phyloP scores from a whole-genome alignment of 257 asterid species.

The Nicotiana benthamiana region DNA sequence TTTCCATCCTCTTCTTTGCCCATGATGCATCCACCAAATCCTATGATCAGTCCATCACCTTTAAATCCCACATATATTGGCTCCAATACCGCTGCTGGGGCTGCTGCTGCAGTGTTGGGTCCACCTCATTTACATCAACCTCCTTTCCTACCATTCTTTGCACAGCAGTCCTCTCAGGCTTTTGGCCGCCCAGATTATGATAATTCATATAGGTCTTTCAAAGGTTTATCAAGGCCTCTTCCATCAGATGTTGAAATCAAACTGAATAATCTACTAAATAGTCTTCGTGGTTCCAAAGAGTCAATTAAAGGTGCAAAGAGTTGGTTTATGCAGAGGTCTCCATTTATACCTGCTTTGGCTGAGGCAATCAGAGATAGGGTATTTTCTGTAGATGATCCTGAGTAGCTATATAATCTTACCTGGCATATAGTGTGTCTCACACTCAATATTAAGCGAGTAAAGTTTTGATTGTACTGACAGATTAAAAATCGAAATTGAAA shows the following conservation, averaged over 20 bases:
- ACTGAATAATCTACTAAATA: conserved; percentile 68
- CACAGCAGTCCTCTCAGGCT: conserved; percentile 59
- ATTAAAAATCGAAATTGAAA: too few species aligned
- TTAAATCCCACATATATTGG: conserved; percentile 34
- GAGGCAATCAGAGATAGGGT: conserved; percentile 83
- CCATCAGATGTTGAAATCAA: conserved; percentile 89
- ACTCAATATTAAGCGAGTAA: too few species aligned
- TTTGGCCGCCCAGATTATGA: conserved; percentile 63
- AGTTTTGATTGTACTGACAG: too few species aligned
- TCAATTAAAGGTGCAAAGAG: conserved; percentile 92
- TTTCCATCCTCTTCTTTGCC: conserved; percentile 59
- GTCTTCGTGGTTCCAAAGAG: conserved; percentile 81
- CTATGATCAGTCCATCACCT: conserved; percentile 57
- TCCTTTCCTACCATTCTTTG: conserved; percentile 57
- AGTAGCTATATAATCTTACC: too few species aligned
- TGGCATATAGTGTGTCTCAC: too few species aligned
- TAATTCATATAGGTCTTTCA: conserved; percentile 50
- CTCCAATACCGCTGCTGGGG: conserved; percentile 32
- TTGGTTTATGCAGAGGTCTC: conserved; percentile 95
- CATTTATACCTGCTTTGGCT: conserved; percentile 62
- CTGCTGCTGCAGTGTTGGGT: conserved; percentile 28
- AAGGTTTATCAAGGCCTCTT: conserved; percentile 68
- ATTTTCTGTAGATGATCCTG: conserved; percentile 68
- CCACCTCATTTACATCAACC: conserved; percentile 61
- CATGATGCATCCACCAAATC: conserved; percentile 70